Percentiles rank a stretch among this genome's conserved stretches.
These are phyloP conservation scores for Plasmodium vinckei DNA, from an alignment of 169 alveolate genomes.

Conservation along the genomic window DNA sequence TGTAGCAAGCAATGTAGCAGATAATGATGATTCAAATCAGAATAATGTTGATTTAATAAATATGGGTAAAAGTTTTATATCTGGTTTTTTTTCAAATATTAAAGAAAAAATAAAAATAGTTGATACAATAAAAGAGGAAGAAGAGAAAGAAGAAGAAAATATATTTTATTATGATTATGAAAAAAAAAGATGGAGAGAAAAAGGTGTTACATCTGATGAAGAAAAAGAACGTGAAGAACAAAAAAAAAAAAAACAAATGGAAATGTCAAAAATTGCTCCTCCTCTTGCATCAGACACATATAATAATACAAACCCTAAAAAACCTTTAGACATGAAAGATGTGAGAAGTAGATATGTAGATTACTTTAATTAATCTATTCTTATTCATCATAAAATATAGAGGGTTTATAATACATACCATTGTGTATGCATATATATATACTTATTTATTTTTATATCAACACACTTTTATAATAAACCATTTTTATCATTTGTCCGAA, in stretches of 20 bases:
- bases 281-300: slow-evolving; percentile 19
- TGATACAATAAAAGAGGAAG: slow-evolving; percentile 7
- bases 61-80: slow-evolving; percentile 47
- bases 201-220: slow-evolving; percentile 74
- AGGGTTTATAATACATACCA: too few relatives aligned
- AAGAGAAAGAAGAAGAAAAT: slow-evolving; percentile 64
- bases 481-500: too few relatives aligned
- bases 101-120: slow-evolving; percentile 52
- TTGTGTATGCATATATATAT: too few relatives aligned
- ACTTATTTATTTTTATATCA: too few relatives aligned
- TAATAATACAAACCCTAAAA: slow-evolving; percentile 10
- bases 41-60: slow-evolving; percentile 53
- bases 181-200: slow-evolving; percentile 76
- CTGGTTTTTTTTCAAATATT: slow-evolving; percentile 64
- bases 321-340: slow-evolving; percentile 38
- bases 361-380: slow-evolving; percentile 24
- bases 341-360: slow-evolving; percentile 72
- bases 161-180: slow-evolving; percentile 73
- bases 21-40: not conserved
- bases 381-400: too few relatives aligned
- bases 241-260: slow-evolving; percentile 52
- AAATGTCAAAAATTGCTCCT: slow-evolving; percentile 51
- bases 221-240: slow-evolving; percentile 60
- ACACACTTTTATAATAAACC: too few relatives aligned
- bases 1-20: too few relatives aligned